Evolutionary conservation across 225 moss, liverwort and hornwort species (phyloP).

Genomic region (Rhytidiadelphus loreus): DNA sequence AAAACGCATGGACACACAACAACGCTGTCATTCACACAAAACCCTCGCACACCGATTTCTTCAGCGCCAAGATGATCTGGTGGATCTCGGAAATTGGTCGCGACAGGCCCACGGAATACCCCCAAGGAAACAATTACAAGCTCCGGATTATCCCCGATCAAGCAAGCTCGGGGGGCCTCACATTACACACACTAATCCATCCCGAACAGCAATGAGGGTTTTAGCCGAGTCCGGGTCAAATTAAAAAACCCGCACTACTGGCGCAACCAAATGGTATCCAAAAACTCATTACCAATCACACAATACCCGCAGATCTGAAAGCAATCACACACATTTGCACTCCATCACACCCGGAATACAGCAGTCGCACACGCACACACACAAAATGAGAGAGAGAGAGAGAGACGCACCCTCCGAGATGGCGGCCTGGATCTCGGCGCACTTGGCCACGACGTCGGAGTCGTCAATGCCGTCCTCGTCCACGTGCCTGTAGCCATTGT

Average conservation of each 20-base stretch:
- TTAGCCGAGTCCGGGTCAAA: background rate
- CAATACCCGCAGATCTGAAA: background rate
- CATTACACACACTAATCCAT: background rate
- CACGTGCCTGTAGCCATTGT: conserved; percentile 58
- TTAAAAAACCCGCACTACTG: background rate
- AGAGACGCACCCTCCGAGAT: conserved; percentile 57
- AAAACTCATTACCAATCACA: background rate
- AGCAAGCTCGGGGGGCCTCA: too few species aligned
- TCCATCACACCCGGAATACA: background rate
- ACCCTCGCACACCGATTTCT: background rate
- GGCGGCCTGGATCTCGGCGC: conserved; percentile 74
- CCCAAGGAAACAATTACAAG: background rate
- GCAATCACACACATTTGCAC: background rate
- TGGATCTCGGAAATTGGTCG: background rate
- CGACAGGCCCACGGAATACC: background rate
- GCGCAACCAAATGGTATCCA: background rate
- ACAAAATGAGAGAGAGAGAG: background rate
- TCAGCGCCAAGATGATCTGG: too few species aligned
- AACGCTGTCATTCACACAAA: background rate
- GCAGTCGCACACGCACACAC: background rate
- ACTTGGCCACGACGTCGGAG: conserved; percentile 22
- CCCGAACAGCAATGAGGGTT: background rate
- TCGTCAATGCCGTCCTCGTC: conserved; percentile 64
- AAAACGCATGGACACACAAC: background rate
- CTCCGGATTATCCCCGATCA: too few species aligned